These are phyloP conservation scores for Aphanoascus verrucosus DNA, from an alignment of 2,329 filamentous ascomycete genomes.

Conservation along the genomic window DNA sequence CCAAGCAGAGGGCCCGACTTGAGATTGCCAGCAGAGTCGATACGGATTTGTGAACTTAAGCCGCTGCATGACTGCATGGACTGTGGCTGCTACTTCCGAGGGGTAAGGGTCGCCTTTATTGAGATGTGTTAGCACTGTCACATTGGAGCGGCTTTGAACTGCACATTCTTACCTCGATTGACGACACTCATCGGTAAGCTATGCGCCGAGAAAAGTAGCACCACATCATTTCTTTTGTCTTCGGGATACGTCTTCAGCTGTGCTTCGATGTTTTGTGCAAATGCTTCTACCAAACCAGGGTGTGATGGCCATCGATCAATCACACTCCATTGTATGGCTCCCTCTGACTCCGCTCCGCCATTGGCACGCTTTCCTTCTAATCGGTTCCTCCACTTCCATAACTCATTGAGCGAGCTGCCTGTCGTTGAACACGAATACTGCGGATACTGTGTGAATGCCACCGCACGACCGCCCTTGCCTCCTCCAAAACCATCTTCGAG, in stretches of 20 bases:
- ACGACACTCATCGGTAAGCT: constrained; percentile 95
- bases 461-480: constrained; percentile 80
- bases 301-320: constrained; percentile 98
- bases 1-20: constrained; percentile 93
- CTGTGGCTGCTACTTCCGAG: constrained; percentile 87
- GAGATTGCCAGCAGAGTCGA: constrained; percentile 92
- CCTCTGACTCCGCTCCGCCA: constrained; percentile 44
- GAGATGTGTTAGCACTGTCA: not conserved
- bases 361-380: constrained; percentile 64
- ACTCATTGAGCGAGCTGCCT: constrained; percentile 86
- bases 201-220: constrained; percentile 89
- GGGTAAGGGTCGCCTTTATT: constrained; percentile 76
- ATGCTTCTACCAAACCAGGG: constrained; percentile 76
- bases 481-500: constrained; percentile 82
- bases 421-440: constrained; percentile 98
- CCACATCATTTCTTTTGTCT: constrained; percentile 66
- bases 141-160: not conserved
- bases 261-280: constrained; percentile 83
- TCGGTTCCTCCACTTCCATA: constrained; percentile 89
- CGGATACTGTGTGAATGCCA: constrained; percentile 96
- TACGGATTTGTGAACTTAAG: constrained; percentile 83
- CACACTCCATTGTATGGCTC: constrained; percentile 85
- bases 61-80: constrained; percentile 90
- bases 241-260: constrained; percentile 74
- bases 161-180: constrained; percentile 56